These are phyloP conservation scores for Coemansia sp. DNA, from an alignment of 192 early-diverging fungal genomes.

Conservation along the genomic window DNA sequence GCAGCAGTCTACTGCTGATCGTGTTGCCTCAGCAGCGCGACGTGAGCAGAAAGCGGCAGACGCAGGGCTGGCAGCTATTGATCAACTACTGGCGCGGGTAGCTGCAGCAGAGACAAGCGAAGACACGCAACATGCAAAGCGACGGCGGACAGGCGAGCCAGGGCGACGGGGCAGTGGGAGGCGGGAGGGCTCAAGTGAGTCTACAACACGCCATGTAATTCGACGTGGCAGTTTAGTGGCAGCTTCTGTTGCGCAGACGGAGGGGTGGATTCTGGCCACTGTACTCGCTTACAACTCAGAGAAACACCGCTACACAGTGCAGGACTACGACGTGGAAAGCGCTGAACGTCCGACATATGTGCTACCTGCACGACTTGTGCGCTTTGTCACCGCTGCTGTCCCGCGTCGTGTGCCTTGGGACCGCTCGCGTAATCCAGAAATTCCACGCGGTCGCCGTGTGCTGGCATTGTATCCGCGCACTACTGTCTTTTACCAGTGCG, in stretches of 20 bases:
- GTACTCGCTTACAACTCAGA: constrained; percentile 36
- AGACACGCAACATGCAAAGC: constrained; percentile 8
- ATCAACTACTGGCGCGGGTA: constrained; percentile 15
- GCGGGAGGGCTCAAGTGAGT: not conserved
- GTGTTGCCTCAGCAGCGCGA: constrained; percentile 10
- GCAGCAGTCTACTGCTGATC: constrained; percentile 8
- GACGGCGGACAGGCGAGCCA: constrained; percentile 15
- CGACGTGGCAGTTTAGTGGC: constrained; percentile 38
- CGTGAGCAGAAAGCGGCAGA: constrained; percentile 32
- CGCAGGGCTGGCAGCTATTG: constrained; percentile 22
- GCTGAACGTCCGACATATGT: constrained; percentile 34
- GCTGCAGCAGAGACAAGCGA: not conserved
- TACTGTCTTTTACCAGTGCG: constrained; percentile 41
- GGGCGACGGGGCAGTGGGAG: not conserved
- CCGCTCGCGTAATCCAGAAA: constrained; percentile 28
- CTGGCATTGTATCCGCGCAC: constrained; percentile 51
- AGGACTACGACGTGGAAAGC: constrained; percentile 48
- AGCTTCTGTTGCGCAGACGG: constrained; percentile 26
- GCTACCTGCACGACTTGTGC: constrained; percentile 29
- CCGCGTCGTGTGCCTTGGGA: constrained; percentile 36
- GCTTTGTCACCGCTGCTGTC: constrained; percentile 24
- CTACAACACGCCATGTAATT: constrained; percentile 3
- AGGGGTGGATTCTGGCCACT: constrained; percentile 49
- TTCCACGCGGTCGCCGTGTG: constrained; percentile 34
- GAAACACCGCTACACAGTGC: constrained; percentile 44